phyloP scores from a whole-genome alignment of 495 filamentous ascomycete species.

The Elaphomyces granulatus region DNA sequence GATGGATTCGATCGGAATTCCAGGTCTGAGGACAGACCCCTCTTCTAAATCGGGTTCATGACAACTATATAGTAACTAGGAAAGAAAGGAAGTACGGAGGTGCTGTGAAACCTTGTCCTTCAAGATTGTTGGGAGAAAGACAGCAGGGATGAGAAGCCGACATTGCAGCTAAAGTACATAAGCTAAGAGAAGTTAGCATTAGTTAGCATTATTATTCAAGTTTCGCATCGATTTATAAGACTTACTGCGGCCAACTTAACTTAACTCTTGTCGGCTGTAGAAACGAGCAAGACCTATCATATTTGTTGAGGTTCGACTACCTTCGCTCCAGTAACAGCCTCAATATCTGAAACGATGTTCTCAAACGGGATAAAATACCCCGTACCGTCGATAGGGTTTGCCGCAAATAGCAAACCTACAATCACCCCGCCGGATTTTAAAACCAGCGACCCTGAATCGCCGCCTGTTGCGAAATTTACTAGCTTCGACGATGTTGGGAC shows the following conservation, averaged over 20 bases:
- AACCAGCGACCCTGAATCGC: background rate
- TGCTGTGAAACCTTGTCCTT: slow-evolving; percentile 61
- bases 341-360: background rate
- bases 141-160: slow-evolving; percentile 67
- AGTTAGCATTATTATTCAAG: background rate
- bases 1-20: no score
- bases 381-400: background rate
- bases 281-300: no score
- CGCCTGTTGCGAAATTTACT: background rate
- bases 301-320: background rate
- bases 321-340: background rate
- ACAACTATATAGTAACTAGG: slow-evolving; percentile 47
- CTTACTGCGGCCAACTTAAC: slow-evolving; percentile 38
- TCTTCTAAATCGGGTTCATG: no score
- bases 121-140: slow-evolving; percentile 73
- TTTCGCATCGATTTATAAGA: slow-evolving; percentile 1
- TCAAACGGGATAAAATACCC: background rate
- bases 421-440: background rate
- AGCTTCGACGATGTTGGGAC: background rate
- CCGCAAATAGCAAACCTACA: background rate
- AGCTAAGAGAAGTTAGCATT: slow-evolving; percentile 20
- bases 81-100: slow-evolving; percentile 74
- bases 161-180: slow-evolving; percentile 47
- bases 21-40: no score
- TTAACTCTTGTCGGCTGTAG: no score